phyloP scores from a whole-genome alignment of 2,329 filamentous ascomycete genomes.

The Penicillium sp. region DNA sequence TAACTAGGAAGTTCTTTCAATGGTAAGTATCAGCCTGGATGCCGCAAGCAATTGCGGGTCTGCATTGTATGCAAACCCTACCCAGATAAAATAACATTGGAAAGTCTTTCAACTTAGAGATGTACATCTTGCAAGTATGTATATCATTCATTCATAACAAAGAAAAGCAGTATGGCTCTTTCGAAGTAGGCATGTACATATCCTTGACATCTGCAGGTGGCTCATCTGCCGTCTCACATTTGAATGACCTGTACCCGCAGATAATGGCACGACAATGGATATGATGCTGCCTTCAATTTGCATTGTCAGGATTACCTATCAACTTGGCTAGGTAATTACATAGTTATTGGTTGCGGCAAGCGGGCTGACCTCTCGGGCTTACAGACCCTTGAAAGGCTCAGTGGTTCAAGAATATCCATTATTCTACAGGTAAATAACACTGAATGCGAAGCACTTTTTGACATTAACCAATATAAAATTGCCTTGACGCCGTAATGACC shows the following conservation, averaged over 20 bases:
- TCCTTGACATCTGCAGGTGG: not conserved
- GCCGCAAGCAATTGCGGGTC: not conserved
- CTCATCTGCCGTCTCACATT: not conserved
- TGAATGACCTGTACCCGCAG: not conserved
- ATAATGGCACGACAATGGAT: not conserved
- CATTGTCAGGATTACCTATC: not conserved
- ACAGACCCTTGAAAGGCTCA: not conserved
- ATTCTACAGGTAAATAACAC: not conserved
- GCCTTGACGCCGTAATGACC: slow-evolving; percentile 34
- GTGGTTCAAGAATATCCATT: not conserved
- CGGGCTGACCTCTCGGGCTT: not conserved
- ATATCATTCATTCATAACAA: not conserved
- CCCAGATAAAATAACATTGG: not conserved
- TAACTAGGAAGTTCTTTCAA: not conserved
- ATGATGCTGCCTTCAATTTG: not conserved
- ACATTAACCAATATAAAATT: slow-evolving; percentile 22
- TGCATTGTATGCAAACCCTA: not conserved
- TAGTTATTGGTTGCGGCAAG: not conserved
- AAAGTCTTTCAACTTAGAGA: not conserved
- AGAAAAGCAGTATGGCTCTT: not conserved
- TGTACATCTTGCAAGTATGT: not conserved
- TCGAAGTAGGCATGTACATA: not conserved
- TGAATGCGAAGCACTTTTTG: slow-evolving; percentile 17
- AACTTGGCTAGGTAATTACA: no score
- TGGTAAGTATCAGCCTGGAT: no score